These are phyloP conservation scores for Sporothrix globosa DNA, from an alignment of 2,329 filamentous ascomycete species.

Conservation along the genomic window DNA sequence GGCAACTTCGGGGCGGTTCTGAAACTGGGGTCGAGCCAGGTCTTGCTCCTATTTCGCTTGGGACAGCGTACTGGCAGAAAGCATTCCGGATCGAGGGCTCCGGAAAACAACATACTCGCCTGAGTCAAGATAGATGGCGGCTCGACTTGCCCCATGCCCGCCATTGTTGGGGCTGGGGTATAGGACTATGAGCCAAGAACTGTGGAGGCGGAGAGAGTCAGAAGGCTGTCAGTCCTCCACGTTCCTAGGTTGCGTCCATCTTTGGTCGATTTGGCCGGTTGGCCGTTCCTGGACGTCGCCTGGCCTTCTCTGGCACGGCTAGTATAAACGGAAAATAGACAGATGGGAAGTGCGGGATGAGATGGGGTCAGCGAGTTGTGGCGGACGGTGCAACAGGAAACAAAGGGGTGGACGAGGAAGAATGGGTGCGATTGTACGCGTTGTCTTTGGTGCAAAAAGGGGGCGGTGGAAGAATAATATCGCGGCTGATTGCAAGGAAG, in stretches of 20 bases:
- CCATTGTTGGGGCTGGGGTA: not conserved
- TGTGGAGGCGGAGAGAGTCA: not conserved
- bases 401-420: not conserved
- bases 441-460: not conserved
- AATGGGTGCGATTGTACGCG: not conserved
- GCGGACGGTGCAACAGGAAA: not conserved
- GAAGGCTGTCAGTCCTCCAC: not conserved
- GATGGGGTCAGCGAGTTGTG: not conserved
- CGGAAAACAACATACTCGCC: not conserved
- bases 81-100: constrained; percentile 10
- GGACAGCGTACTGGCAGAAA: not conserved
- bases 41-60: not conserved
- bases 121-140: not conserved
- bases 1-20: not conserved
- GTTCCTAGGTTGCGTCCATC: not conserved
- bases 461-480: not conserved
- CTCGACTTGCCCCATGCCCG: not conserved
- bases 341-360: not conserved
- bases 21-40: not conserved
- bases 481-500: constrained; percentile 11
- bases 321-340: constrained; percentile 28
- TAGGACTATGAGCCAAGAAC: constrained; percentile 4
- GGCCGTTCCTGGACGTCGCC: not conserved
- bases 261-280: not conserved
- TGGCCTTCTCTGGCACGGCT: not conserved